A percentile compares a stretch with the other conserved stretches of the same genome.
Conservation (phyloP, 1,284 basidiomycete genomes). For the Ustilago loliicola region DNA sequence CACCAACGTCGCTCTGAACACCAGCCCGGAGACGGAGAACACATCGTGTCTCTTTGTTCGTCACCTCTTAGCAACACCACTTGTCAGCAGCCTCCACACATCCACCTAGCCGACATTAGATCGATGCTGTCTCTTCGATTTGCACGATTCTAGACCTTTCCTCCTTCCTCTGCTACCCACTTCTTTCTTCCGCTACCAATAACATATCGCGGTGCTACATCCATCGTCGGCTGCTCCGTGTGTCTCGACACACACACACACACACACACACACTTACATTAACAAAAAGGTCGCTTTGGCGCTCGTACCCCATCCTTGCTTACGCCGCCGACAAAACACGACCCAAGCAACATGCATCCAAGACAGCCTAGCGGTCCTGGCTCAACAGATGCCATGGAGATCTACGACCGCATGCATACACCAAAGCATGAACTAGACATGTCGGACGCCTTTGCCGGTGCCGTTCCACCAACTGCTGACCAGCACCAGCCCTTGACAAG, state of each 20-base stretch:
- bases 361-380: constrained; percentile 54
- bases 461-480: constrained; percentile 22
- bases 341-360: constrained; percentile 36
- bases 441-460: constrained; percentile 27
- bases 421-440: constrained; percentile 48
- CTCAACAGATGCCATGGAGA: constrained; percentile 59
- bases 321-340: not conserved
- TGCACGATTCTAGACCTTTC: constrained; percentile 8
- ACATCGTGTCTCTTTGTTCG: not conserved
- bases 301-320: not conserved
- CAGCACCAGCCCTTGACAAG: constrained; percentile 44
- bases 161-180: not conserved
- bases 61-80: not conserved
- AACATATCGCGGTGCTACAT: too few relatives aligned
- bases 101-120: not conserved
- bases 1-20: not conserved
- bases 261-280: too few relatives aligned
- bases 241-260: not conserved
- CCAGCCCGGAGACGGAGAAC: not conserved
- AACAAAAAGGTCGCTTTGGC: not conserved
- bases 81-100: not conserved
- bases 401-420: constrained; percentile 55
- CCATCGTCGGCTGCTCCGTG: too few relatives aligned
- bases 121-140: constrained; percentile 22
- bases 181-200: not conserved